Evolutionary conservation across 2,329 filamentous ascomycete genomes (phyloP).

Genomic region (Ambrosiella cleistominuta): DNA sequence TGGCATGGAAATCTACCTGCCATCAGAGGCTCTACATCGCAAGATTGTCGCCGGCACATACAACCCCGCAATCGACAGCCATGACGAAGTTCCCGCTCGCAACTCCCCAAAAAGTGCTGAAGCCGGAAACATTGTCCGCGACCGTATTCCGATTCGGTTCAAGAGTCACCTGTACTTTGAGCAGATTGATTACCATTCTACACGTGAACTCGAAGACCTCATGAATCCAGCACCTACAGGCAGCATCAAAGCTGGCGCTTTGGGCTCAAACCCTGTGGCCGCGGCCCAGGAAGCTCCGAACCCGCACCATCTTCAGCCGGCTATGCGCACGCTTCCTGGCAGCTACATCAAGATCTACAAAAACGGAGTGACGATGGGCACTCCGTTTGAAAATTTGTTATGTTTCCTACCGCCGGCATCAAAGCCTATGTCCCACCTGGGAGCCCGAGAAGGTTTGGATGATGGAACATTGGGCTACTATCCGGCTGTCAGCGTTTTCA

Average conservation of each 20-base stretch:
- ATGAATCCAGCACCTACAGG: constrained; percentile 48
- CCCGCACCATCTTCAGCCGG: constrained; percentile 52
- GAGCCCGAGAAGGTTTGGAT: constrained; percentile 72
- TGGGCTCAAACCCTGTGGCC: constrained; percentile 9
- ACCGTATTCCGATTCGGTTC: constrained; percentile 86
- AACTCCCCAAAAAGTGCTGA: constrained; percentile 27
- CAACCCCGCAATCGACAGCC: constrained; percentile 62
- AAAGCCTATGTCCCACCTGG: constrained; percentile 47
- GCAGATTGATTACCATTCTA: constrained; percentile 72
- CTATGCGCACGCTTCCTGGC: constrained; percentile 71
- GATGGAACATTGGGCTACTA: constrained; percentile 94
- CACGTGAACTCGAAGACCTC: constrained; percentile 73
- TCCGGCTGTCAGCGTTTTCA: constrained; percentile 80
- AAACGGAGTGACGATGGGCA: constrained; percentile 74
- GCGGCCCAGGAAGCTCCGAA: constrained; percentile 35
- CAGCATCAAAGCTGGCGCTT: constrained; percentile 26
- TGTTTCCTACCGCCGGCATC: constrained; percentile 86
- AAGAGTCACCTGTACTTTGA: constrained; percentile 91
- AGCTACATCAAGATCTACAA: constrained; percentile 83
- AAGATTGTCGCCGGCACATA: constrained; percentile 78
- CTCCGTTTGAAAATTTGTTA: constrained; percentile 71
- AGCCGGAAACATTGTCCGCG: constrained; percentile 70
- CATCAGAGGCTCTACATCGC: constrained; percentile 66
- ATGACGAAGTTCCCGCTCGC: constrained; percentile 22
- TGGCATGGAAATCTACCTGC: constrained; percentile 79